Conservation (phyloP, 106 monocot species). For the Alisma plantagoaquatica region DNA sequence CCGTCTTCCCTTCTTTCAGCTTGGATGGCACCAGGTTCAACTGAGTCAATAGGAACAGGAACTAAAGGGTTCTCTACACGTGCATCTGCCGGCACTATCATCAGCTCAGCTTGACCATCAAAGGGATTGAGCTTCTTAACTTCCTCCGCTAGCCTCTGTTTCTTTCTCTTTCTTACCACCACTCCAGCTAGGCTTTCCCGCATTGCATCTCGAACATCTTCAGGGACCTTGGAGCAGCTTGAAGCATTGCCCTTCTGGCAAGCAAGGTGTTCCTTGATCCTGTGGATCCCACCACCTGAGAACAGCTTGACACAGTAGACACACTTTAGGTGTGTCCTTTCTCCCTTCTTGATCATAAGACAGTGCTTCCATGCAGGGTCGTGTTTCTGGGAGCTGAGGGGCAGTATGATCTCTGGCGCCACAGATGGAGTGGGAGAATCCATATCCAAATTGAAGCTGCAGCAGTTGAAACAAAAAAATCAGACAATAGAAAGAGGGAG, state of each 20-base stretch:
- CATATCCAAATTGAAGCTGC: too few relatives aligned
- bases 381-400: constrained; percentile 95
- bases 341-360: constrained; percentile 61
- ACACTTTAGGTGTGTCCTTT: constrained; percentile 66
- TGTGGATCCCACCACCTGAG: constrained; percentile 90
- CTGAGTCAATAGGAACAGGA: constrained; percentile 16
- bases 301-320: constrained; percentile 80
- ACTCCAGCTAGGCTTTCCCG: constrained; percentile 70
- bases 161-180: constrained; percentile 50
- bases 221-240: constrained; percentile 73
- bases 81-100: background rate
- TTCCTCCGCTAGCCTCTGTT: constrained; percentile 50
- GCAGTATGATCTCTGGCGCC: constrained; percentile 49
- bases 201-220: constrained; percentile 71
- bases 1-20: constrained; percentile 23
- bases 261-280: constrained; percentile 97
- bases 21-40: constrained; percentile 20
- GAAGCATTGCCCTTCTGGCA: constrained; percentile 90
- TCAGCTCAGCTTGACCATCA: too few relatives aligned
- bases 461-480: too few relatives aligned
- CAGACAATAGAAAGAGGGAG: too few relatives aligned
- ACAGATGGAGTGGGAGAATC: constrained; percentile 1
- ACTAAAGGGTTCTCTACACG: constrained; percentile 1
- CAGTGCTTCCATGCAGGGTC: constrained; percentile 99
- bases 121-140: constrained; percentile 25